phyloP scores from a whole-genome alignment of 2,329 filamentous ascomycete species.

The Alternaria dauci region DNA sequence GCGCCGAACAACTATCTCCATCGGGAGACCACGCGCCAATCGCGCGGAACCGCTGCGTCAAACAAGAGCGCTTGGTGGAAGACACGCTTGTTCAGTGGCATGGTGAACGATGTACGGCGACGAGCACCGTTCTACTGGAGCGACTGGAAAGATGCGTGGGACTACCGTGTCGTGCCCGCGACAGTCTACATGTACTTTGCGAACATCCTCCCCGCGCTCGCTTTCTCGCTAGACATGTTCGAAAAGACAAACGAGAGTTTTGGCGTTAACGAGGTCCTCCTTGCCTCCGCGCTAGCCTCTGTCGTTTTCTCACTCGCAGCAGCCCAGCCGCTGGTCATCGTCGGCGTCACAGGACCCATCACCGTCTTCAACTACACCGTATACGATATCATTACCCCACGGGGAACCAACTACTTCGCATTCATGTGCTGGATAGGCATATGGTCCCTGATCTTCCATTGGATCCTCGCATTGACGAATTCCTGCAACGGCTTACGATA shows the following conservation, averaged over 20 bases:
- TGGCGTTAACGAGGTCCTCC: conserved; percentile 89
- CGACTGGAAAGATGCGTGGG: conserved; percentile 88
- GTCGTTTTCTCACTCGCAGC: conserved; percentile 82
- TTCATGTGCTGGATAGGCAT: conserved; percentile 95
- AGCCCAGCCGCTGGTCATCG: conserved; percentile 87
- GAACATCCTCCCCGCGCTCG: conserved; percentile 86
- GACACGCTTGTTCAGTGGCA: conserved; percentile 77
- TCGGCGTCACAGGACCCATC: conserved; percentile 91
- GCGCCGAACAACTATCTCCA: conserved; percentile 12
- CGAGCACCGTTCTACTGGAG: conserved; percentile 79
- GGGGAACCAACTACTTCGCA: conserved; percentile 80
- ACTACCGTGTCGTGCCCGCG: conserved; percentile 86
- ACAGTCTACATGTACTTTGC: conserved; percentile 96
- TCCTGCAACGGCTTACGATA: conserved; percentile 88
- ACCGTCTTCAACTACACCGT: conserved; percentile 96
- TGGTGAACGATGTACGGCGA: conserved; percentile 78
- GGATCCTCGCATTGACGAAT: conserved; percentile 83
- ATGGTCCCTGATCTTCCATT: conserved; percentile 86
- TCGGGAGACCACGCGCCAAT: conserved; percentile 28
- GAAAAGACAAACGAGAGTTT: conserved; percentile 84
- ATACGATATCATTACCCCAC: conserved; percentile 83
- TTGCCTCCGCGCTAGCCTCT: conserved; percentile 82
- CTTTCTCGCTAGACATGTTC: conserved; percentile 94
- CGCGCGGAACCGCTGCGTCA: conserved; percentile 21
- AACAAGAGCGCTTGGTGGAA: conserved; percentile 70